Percentiles rank a stretch among this genome's conserved stretches.
These are phyloP conservation scores for Oenanthe javanica DNA, from an alignment of 140 eudicot species.

Conservation along the genomic window DNA sequence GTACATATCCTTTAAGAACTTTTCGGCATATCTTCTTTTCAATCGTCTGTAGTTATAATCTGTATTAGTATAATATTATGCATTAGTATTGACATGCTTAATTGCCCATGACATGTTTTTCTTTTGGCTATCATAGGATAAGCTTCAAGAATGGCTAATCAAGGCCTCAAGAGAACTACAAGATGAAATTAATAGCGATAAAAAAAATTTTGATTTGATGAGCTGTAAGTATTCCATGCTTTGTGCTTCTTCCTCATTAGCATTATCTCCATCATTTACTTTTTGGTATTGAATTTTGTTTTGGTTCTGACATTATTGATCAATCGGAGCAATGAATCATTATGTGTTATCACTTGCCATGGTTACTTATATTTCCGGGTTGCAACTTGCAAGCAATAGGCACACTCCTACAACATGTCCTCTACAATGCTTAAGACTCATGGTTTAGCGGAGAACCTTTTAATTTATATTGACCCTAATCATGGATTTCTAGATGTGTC, in stretches of 20 bases:
- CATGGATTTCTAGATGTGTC: neutral
- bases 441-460: neutral
- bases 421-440: neutral
- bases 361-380: neutral
- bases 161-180: conserved; percentile 43
- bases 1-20: neutral
- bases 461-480: neutral
- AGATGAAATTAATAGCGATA: conserved; percentile 34
- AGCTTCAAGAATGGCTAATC: conserved; percentile 71
- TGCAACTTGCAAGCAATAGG: neutral
- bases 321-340: neutral
- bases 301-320: neutral
- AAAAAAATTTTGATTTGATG: conserved; percentile 43
- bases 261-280: neutral
- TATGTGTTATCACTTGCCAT: neutral
- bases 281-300: neutral
- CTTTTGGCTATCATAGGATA: conserved; percentile 43
- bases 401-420: neutral
- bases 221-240: conserved; percentile 40
- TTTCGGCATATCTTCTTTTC: neutral
- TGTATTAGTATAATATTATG: neutral
- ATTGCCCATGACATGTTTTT: neutral
- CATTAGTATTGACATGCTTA: neutral
- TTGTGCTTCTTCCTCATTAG: neutral
- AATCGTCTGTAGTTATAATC: neutral